A percentile compares a stretch with the other conserved stretches of the same genome.
phyloP scores from a whole-genome alignment of 257 asterid species.

The Plantago ovata region DNA sequence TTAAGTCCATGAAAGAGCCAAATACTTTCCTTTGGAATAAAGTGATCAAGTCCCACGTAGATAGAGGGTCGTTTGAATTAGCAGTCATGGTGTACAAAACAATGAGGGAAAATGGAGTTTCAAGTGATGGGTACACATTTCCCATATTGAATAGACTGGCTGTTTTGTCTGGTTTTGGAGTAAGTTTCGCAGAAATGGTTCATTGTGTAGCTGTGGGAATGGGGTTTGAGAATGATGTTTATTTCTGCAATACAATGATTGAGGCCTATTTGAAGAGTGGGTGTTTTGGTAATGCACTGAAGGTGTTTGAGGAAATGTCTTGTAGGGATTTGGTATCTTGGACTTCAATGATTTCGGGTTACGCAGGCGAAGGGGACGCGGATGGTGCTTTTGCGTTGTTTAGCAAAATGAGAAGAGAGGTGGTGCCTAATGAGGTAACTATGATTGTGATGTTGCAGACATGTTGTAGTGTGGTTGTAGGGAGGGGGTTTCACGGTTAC shows the following conservation, averaged over 20 bases:
- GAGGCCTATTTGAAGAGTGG: slow-evolving; percentile 20
- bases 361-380: slow-evolving; percentile 24
- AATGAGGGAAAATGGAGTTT: slow-evolving; percentile 40
- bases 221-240: slow-evolving; percentile 40
- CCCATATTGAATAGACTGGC: slow-evolving; percentile 32
- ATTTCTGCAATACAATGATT: slow-evolving; percentile 38
- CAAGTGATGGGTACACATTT: slow-evolving; percentile 44
- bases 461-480: slow-evolving; percentile 24
- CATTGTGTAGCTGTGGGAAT: slow-evolving; percentile 35
- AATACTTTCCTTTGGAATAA: slow-evolving; percentile 36
- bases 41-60: slow-evolving; percentile 29
- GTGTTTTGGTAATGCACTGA: slow-evolving; percentile 27
- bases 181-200: slow-evolving; percentile 26
- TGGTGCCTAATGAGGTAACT: slow-evolving; percentile 45
- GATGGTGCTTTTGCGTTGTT: slow-evolving; percentile 35
- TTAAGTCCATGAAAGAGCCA: slow-evolving; percentile 23
- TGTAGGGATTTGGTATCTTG: slow-evolving; percentile 46
- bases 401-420: slow-evolving; percentile 31
- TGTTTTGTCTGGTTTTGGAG: slow-evolving; percentile 15
- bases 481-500: slow-evolving; percentile 36
- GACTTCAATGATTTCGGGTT: slow-evolving; percentile 39
- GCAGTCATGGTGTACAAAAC: slow-evolving; percentile 29
- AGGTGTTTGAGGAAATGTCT: slow-evolving; percentile 45
- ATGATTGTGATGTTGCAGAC: slow-evolving; percentile 34
- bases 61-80: slow-evolving; percentile 23